A percentile compares a stretch with the other conserved stretches of the same genome.
Conservation (phyloP, 257 asterid genomes). For the Capsicum chinense region DNA sequence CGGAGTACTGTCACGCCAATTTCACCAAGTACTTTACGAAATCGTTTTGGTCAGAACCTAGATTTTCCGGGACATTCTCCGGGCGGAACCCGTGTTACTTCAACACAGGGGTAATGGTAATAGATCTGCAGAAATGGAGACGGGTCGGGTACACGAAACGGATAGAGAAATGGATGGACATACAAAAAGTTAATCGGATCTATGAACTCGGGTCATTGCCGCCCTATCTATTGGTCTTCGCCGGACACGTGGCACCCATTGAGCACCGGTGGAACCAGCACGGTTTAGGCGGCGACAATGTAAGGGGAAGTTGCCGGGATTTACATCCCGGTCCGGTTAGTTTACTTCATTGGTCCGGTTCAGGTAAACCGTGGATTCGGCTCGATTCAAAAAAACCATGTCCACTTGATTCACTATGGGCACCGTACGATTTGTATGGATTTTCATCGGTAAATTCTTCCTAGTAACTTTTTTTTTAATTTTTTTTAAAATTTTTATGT, state of each 20-base stretch:
- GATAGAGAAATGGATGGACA: conserved; percentile 96
- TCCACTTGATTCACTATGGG: conserved; percentile 84
- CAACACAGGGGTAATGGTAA: conserved; percentile 94
- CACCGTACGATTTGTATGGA: conserved; percentile 75
- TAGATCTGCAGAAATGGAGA: conserved; percentile 87
- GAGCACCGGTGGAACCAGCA: conserved; percentile 97
- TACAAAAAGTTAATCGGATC: conserved; percentile 80
- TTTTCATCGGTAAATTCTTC: conserved; percentile 68
- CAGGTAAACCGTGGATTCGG: conserved; percentile 91
- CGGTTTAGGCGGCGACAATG: conserved; percentile 90
- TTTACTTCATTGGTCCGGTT: conserved; percentile 96
- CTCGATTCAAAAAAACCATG: conserved; percentile 79
- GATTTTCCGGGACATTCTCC: conserved; percentile 54
- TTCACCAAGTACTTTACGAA: conserved; percentile 81
- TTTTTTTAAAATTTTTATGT: not conserved
- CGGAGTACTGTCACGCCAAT: conserved; percentile 91
- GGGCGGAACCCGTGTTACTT: conserved; percentile 75
- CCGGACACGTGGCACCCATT: conserved; percentile 91
- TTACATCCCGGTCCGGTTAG: conserved; percentile 91
- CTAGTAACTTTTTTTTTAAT: conserved; percentile 23
- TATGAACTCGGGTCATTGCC: conserved; percentile 93
- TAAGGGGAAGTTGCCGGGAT: conserved; percentile 84
- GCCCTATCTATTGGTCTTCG: conserved; percentile 78
- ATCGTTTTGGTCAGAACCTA: conserved; percentile 67
- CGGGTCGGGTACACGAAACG: conserved; percentile 71